Base-by-base conservation (phyloP, 169 alveolate genomes). In the Plasmodium falciparum region DNA sequence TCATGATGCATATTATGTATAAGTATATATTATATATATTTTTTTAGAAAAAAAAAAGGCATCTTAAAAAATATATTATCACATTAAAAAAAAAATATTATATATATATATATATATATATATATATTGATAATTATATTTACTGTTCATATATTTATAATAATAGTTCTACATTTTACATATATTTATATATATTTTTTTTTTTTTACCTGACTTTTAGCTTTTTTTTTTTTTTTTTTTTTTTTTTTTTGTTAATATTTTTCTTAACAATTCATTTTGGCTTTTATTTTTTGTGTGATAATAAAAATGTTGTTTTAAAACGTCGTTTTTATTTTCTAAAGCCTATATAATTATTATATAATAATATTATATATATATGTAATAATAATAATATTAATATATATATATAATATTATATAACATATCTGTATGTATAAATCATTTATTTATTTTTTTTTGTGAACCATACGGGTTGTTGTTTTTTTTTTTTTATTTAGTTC, bases 281-380 rank as follows among this genome's bases (percentile, higher is more conserved):
- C 74, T 76, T 65, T 66, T 78, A 22, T 49, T 66, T 67, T 78
- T 50, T 65, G 11, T 59, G 24, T 63, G 52, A 39, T 59, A 52
- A 13, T 56, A 76, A 76, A 75, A 76, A 69, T 69, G 89, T 75
- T 75, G 75, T 63, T 63, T 66, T 63, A 65, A 65, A n/a, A 29
- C 24, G 56, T 63, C 8, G 54, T 22, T 20, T 56, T 74, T 22
- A 56, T 74, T 33, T 29, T 20, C 63, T 26, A 58, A 24, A 13
- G 47, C 47, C 47, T 39, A 39, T 39, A 39, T 39, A 0, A 39
- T 39, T 39, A 39, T 39, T 39, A 39, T 39, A 39, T 39, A 39
- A 39, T 7, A 39, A 39, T 39, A 39, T 39, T 33, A 33, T 33
- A 33, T 33, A 33, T 33, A 26, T 26, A 26, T 0, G 2, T 26